phyloP scores from a whole-genome alignment of 371 early-diverging fungal genomes.

The Syncephalastrum sp. region DNA sequence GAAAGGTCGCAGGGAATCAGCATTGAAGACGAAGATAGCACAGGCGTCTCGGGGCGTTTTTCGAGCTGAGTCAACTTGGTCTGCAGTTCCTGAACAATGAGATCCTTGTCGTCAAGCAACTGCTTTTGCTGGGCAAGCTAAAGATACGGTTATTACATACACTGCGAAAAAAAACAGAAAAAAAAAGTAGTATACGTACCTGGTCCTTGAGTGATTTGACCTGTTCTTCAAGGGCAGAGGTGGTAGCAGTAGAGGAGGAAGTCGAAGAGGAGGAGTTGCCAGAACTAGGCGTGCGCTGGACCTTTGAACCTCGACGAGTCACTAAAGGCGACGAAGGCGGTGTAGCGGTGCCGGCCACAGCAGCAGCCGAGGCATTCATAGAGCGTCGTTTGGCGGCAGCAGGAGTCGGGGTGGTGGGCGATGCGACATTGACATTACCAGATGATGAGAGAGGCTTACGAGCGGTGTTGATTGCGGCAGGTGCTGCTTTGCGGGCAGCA shows the following conservation, averaged over 20 bases:
- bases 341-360: constrained; percentile 14
- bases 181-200: constrained; percentile 2
- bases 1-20: constrained; percentile 20
- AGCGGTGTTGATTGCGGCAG: constrained; percentile 20
- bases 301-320: constrained; percentile 5
- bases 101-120: constrained; percentile 24
- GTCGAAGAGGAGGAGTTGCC: constrained; percentile 14
- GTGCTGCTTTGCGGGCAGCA: constrained; percentile 13
- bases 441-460: constrained; percentile 14
- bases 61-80: constrained; percentile 11
- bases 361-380: constrained; percentile 2
- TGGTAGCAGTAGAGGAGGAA: constrained; percentile 13
- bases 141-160: not conserved
- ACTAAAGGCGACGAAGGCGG: not conserved
- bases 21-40: constrained; percentile 20
- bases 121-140: constrained; percentile 22
- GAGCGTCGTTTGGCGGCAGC: constrained; percentile 28
- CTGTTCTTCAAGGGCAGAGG: constrained; percentile 11
- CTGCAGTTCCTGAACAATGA: constrained; percentile 26
- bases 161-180: too few relatives aligned
- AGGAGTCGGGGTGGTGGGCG: constrained; percentile 13
- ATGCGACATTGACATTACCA: constrained; percentile 9
- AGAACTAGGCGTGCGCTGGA: constrained; percentile 21
- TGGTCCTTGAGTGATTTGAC: constrained; percentile 29
- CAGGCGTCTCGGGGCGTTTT: constrained; percentile 13